Evolutionary conservation across 1,284 basidiomycete genomes (phyloP).

Genomic region (Cutaneotrichosporon curvatum): DNA sequence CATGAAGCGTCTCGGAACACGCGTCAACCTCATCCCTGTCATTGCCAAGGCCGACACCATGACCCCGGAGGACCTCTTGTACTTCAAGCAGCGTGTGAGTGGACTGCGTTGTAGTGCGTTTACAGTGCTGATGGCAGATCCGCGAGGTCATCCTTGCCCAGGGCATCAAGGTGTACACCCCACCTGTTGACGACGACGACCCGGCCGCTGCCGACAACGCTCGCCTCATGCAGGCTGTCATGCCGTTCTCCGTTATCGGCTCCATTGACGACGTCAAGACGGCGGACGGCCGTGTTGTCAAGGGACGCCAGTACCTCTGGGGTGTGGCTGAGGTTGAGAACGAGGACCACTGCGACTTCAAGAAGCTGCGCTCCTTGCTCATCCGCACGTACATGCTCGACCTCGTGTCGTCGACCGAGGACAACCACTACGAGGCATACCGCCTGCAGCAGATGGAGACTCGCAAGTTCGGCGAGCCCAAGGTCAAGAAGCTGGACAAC

Average conservation of each 20-base stretch:
- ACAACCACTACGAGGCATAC: conserved; percentile 96
- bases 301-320: conserved; percentile 99
- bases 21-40: conserved; percentile 96
- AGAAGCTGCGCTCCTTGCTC: conserved; percentile 88
- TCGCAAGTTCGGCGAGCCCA: conserved; percentile 96
- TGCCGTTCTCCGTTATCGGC: conserved; percentile 98
- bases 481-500: conserved; percentile 98
- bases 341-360: conserved; percentile 80
- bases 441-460: conserved; percentile 99
- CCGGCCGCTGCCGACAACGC: conserved; percentile 82
- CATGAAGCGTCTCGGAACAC: conserved; percentile 93
- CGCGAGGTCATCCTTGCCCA: conserved; percentile 86
- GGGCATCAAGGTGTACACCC: conserved; percentile 89
- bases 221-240: conserved; percentile 71
- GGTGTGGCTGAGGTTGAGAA: conserved; percentile 87
- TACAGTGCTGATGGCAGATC: conserved; percentile 52
- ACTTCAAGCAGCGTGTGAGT: conserved; percentile 87
- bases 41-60: conserved; percentile 95
- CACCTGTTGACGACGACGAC: conserved; percentile 87
- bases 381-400: conserved; percentile 99
- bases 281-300: conserved; percentile 82
- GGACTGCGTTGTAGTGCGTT: not conserved
- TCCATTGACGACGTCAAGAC: conserved; percentile 91
- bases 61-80: conserved; percentile 80
- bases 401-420: conserved; percentile 91